These are phyloP conservation scores for Aegilops umbellulata DNA, from an alignment of 176 grass and related monocot genomes.

Conservation along the genomic window DNA sequence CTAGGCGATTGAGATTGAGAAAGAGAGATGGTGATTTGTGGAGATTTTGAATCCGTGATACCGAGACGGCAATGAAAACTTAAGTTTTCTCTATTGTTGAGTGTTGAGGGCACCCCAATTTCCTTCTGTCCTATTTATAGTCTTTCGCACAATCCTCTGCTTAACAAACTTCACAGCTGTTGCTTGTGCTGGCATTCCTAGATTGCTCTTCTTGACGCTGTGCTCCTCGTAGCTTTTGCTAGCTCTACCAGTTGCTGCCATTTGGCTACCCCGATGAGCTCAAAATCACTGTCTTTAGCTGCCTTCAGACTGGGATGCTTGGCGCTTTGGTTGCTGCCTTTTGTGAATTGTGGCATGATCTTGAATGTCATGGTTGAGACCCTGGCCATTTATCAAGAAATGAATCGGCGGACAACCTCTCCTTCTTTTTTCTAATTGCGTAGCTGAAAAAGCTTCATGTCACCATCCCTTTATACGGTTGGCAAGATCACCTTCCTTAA, in stretches of 20 bases:
- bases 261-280: background rate
- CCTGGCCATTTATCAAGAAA: background rate
- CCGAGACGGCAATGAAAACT: background rate
- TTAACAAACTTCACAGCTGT: background rate
- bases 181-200: background rate
- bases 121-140: background rate
- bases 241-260: background rate
- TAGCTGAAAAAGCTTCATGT: background rate
- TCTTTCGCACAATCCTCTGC: background rate
- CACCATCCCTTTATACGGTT: background rate
- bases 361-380: background rate
- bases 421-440: background rate
- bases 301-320: background rate
- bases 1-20: background rate
- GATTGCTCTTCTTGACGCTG: background rate
- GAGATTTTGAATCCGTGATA: background rate
- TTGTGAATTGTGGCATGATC: background rate
- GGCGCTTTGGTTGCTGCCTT: background rate
- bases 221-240: background rate
- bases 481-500: background rate
- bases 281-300: background rate
- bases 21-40: background rate
- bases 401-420: background rate
- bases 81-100: background rate
- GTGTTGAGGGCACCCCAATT: background rate